A percentile compares a stretch with the other conserved stretches of the same genome.
These are phyloP conservation scores for Salix caprea DNA, from an alignment of 345 rosid species.

Conservation along the genomic window DNA sequence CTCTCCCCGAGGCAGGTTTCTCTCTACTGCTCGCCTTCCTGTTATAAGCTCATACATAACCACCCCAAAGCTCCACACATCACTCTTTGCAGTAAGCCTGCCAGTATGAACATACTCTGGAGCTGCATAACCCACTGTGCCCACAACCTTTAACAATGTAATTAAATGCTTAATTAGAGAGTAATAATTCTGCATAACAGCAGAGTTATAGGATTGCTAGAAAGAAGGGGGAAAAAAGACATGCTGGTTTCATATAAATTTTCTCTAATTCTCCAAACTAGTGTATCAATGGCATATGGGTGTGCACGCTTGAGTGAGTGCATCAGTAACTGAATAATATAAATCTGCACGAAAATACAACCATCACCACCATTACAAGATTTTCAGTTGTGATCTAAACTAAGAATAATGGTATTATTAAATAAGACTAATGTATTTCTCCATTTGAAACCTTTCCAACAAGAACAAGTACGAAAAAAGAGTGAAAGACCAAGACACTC, in stretches of 20 bases:
- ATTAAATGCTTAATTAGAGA: neutral
- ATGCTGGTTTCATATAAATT: neutral
- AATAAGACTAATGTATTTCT: neutral
- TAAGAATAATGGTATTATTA: neutral
- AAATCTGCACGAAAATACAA: neutral
- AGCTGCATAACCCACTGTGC: constrained; percentile 94
- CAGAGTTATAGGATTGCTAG: neutral
- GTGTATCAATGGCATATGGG: neutral
- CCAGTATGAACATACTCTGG: constrained; percentile 95
- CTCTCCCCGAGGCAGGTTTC: constrained; percentile 77
- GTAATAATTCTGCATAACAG: neutral
- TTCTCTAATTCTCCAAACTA: neutral
- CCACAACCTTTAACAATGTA: constrained; percentile 63
- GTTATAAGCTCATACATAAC: constrained; percentile 89
- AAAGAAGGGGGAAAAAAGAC: neutral
- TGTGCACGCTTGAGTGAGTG: too few species aligned
- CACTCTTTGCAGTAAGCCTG: constrained; percentile 81
- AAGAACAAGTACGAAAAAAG: neutral
- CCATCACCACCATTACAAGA: neutral
- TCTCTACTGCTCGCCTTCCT: constrained; percentile 80
- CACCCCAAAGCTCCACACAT: constrained; percentile 98
- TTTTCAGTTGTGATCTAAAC: neutral
- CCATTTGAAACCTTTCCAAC: neutral
- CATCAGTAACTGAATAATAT: neutral
- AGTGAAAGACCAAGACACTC: neutral